Conservation (phyloP, 352 stramenopile species). For the Globisporangium barbulae region DNA sequence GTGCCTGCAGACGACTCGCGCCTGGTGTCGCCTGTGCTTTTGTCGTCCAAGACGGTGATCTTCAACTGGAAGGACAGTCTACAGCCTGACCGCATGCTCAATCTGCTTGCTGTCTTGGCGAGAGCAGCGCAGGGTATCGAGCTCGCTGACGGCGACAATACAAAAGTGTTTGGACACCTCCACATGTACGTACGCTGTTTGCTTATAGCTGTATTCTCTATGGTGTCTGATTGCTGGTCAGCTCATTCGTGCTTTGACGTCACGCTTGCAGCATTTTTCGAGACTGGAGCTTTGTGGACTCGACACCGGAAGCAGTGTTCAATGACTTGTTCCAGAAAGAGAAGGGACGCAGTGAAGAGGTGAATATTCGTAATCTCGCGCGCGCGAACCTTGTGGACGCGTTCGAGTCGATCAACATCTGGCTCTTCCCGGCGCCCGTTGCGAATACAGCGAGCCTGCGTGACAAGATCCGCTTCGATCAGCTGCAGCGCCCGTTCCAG, state of each 20-base stretch:
- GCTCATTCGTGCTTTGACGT: background rate
- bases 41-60: constrained; percentile 85
- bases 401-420: constrained; percentile 86
- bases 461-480: constrained; percentile 85
- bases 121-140: constrained; percentile 82
- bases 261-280: constrained; percentile 59
- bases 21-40: constrained; percentile 77
- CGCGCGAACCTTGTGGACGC: constrained; percentile 70
- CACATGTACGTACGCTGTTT: constrained; percentile 59
- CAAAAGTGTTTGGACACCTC: constrained; percentile 85
- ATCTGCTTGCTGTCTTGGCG: constrained; percentile 74
- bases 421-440: constrained; percentile 81
- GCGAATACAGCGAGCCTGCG: constrained; percentile 71
- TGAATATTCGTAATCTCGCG: constrained; percentile 77
- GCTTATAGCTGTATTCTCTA: background rate
- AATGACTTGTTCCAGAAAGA: constrained; percentile 81
- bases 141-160: constrained; percentile 64
- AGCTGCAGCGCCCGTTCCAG: constrained; percentile 76
- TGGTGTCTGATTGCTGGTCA: background rate
- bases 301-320: constrained; percentile 76
- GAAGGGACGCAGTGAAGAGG: constrained; percentile 74
- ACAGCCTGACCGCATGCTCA: constrained; percentile 82
- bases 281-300: constrained; percentile 89
- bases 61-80: constrained; percentile 91
- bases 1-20: constrained; percentile 60